Evolutionary conservation across 1,284 basidiomycete genomes (phyloP).

Genomic region (Leccinum angustisporum): DNA sequence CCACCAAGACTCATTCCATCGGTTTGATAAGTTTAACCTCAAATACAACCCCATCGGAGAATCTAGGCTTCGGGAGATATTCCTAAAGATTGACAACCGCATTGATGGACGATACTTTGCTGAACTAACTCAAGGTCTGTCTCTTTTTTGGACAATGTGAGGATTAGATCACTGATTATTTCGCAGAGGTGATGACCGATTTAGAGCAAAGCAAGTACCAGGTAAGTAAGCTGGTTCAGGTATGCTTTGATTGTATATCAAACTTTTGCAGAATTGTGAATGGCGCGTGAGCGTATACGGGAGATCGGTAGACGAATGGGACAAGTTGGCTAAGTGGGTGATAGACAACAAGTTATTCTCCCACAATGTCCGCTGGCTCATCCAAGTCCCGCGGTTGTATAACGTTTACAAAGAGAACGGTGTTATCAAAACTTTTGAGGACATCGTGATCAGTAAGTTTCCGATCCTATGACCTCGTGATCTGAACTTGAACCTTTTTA

Average conservation of each 20-base stretch:
- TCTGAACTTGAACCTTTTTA: slow-evolving; percentile 35
- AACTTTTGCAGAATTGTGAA: slow-evolving; percentile 75
- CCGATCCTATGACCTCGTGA: not conserved
- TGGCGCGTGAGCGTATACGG: slow-evolving; percentile 98
- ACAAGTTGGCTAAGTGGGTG: slow-evolving; percentile 97
- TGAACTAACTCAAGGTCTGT: slow-evolving; percentile 84
- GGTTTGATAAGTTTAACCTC: slow-evolving; percentile 95
- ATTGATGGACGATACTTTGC: slow-evolving; percentile 93
- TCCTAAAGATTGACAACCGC: slow-evolving; percentile 97
- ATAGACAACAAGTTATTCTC: slow-evolving; percentile 92
- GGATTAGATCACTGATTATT: slow-evolving; percentile 3
- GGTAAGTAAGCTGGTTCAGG: slow-evolving; percentile 38
- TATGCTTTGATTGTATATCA: not conserved
- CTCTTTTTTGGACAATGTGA: slow-evolving; percentile 1
- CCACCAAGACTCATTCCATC: slow-evolving; percentile 95
- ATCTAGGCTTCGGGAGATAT: slow-evolving; percentile 93
- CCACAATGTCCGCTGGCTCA: slow-evolving; percentile 97
- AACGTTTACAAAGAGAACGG: slow-evolving; percentile 94
- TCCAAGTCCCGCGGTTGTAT: slow-evolving; percentile 95
- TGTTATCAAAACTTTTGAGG: slow-evolving; percentile 85
- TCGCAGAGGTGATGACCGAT: slow-evolving; percentile 90
- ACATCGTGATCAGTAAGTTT: slow-evolving; percentile 82
- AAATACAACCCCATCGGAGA: slow-evolving; percentile 96
- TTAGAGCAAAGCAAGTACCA: slow-evolving; percentile 99
- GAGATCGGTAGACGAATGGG: slow-evolving; percentile 83